Base-by-base conservation (phyloP, 768 basidiomycete genomes). In the Lactifluus rugatus region DNA sequence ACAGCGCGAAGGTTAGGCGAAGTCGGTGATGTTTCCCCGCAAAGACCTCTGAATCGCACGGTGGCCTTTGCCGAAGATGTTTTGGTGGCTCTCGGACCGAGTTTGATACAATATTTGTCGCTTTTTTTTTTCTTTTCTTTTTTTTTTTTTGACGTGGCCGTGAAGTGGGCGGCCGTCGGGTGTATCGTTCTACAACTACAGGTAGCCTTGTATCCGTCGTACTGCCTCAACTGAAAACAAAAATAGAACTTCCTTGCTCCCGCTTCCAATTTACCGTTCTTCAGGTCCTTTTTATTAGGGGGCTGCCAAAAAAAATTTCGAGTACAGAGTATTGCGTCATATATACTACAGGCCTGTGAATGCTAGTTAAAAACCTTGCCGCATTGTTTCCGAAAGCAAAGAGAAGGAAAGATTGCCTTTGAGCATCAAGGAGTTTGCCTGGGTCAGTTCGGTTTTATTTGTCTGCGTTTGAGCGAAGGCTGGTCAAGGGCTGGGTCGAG, bases 401-500 rank as follows among this genome's bases (percentile, higher is more conserved):
- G 45, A 32, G 34, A 23, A 17, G 21, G 14, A 45, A 37, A 44
- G 28, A n/a, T n/a, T n/a, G n/a, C n/a, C n/a, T 56, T 49, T n/a
- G 25, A 50, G 17, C 21, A 21, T 55, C 45, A 21, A 39, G 17
- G 31, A 41, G 23, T 25, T 32, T 31, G 32, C 17, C 32, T 50
- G 31, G 37, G 41, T 39, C 55, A 25, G 21, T 31, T 23, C 21
- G 26, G 5, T 14, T 37, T 37, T 44, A 41, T 34, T 48, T 37
- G 51, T 39, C 28, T 47, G n/a, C 10, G 16, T 52, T 58, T 42
- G 25, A 34, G 21, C n/a, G 39, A 26, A 25, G 46, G 21, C 17
- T 58, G 37, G 47, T 44, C 32, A 49, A 39, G 50, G 57, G 57
- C 51, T 53, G 44, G 57, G 51, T 37, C 45, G 37, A 41, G 41